These are phyloP conservation scores for Zymoseptoria brevis DNA, from an alignment of 2,329 filamentous ascomycete genomes.

Conservation along the genomic window DNA sequence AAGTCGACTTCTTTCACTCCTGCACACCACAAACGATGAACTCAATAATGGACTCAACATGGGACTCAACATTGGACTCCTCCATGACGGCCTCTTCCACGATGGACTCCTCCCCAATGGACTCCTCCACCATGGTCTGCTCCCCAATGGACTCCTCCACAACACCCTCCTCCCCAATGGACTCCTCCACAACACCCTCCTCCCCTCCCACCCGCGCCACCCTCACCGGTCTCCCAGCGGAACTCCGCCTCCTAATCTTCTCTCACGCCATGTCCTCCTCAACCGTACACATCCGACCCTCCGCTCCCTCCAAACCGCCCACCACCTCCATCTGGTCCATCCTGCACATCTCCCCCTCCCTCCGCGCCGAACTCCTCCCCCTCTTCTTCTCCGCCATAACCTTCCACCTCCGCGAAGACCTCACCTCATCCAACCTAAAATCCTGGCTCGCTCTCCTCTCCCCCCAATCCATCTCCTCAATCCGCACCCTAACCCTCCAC, in stretches of 20 bases:
- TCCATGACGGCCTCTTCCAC: too few relatives aligned
- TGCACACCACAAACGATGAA: too few relatives aligned
- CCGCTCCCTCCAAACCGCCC: not conserved
- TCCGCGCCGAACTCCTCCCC: not conserved
- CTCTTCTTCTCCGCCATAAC: not conserved
- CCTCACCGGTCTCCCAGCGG: not conserved
- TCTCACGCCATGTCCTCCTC: not conserved
- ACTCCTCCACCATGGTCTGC: too few relatives aligned
- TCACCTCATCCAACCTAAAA: not conserved
- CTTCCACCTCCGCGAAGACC: not conserved
- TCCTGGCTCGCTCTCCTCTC: not conserved
- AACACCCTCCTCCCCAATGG: too few relatives aligned
- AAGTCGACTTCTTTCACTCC: too few relatives aligned
- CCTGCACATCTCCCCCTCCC: not conserved
- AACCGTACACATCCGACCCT: not conserved
- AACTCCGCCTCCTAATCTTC: conserved; percentile 2
- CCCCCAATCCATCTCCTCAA: not conserved
- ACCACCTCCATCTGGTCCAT: not conserved
- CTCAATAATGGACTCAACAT: too few relatives aligned
- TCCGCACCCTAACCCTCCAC: not conserved
- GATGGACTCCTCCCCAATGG: too few relatives aligned
- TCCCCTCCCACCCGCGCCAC: not conserved
- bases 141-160: too few relatives aligned
- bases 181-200: not conserved
- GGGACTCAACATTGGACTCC: too few relatives aligned